phyloP scores from a whole-genome alignment of 2,329 filamentous ascomycete genomes.

The Ilyonectria destructans region DNA sequence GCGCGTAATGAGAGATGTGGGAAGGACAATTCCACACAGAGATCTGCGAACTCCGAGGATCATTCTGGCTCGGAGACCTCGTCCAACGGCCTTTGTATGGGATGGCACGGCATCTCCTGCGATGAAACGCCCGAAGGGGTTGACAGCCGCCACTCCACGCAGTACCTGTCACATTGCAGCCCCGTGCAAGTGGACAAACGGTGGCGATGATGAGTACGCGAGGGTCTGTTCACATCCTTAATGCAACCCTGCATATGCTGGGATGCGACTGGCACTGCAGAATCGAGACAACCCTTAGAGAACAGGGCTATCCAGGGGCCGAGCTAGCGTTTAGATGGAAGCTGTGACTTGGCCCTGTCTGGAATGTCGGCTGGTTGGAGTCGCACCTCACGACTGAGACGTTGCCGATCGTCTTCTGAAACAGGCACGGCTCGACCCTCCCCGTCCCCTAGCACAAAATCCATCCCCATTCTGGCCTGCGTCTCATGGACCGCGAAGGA shows the following conservation, averaged over 20 bases:
- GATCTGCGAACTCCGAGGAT: conserved; percentile 19
- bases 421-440: conserved; percentile 40
- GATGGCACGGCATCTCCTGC: conserved; percentile 15
- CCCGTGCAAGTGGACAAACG: conserved; percentile 14
- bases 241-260: conserved; percentile 19
- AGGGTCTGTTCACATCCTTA: conserved; percentile 9
- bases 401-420: conserved; percentile 42
- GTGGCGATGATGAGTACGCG: not conserved
- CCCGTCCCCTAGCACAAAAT: conserved; percentile 2
- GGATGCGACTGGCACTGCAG: conserved; percentile 22
- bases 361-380: conserved; percentile 31
- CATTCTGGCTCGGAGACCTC: conserved; percentile 6
- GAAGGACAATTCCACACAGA: conserved; percentile 13
- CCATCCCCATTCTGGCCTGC: not conserved
- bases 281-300: not conserved
- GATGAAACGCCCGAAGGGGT: conserved; percentile 31
- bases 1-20: conserved; percentile 20
- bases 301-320: conserved; percentile 1
- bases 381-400: conserved; percentile 43
- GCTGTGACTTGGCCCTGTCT: conserved; percentile 27
- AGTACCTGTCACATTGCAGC: conserved; percentile 26
- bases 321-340: conserved; percentile 9
- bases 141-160: conserved; percentile 20
- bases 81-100: conserved; percentile 6
- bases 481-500: not conserved